phyloP scores from a whole-genome alignment of 148 eudicot genomes.

The Vaccinium corymbosum region DNA sequence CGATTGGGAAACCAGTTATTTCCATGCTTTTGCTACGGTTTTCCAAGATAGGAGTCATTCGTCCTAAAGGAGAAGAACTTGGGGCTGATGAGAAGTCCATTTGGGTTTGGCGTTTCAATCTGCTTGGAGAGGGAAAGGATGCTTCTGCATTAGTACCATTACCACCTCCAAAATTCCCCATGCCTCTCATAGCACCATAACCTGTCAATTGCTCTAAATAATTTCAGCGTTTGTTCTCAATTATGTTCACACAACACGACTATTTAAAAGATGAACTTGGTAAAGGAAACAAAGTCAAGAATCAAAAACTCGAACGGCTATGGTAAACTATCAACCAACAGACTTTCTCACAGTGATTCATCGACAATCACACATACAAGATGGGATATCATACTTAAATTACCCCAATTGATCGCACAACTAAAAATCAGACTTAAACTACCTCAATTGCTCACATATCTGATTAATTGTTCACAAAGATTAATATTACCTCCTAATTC shows the following conservation, averaged over 20 bases:
- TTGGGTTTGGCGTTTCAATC: slow-evolving; percentile 28
- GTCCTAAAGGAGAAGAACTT: slow-evolving; percentile 32
- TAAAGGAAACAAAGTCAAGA: background rate
- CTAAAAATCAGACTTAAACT: background rate
- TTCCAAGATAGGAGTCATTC: slow-evolving; percentile 36
- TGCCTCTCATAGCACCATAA: slow-evolving; percentile 44
- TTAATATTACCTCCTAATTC: background rate
- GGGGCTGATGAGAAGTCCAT: slow-evolving; percentile 43
- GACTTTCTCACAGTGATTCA: background rate
- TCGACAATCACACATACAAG: background rate
- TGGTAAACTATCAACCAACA: background rate
- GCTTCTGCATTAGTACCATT: slow-evolving; percentile 29
- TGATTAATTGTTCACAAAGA: background rate
- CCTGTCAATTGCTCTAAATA: slow-evolving; percentile 38
- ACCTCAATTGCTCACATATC: background rate
- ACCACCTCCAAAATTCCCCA: slow-evolving; percentile 40
- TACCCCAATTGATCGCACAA: background rate
- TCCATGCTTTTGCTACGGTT: slow-evolving; percentile 36
- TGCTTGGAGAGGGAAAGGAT: slow-evolving; percentile 32
- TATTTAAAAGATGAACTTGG: background rate
- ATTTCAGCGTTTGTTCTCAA: background rate
- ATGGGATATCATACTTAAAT: too few relatives aligned
- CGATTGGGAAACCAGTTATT: slow-evolving; percentile 33
- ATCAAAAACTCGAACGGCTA: background rate
- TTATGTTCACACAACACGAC: background rate